Evolutionary conservation across 495 filamentous ascomycete genomes (phyloP).

Genomic region (Trichocladium antarcticum): DNA sequence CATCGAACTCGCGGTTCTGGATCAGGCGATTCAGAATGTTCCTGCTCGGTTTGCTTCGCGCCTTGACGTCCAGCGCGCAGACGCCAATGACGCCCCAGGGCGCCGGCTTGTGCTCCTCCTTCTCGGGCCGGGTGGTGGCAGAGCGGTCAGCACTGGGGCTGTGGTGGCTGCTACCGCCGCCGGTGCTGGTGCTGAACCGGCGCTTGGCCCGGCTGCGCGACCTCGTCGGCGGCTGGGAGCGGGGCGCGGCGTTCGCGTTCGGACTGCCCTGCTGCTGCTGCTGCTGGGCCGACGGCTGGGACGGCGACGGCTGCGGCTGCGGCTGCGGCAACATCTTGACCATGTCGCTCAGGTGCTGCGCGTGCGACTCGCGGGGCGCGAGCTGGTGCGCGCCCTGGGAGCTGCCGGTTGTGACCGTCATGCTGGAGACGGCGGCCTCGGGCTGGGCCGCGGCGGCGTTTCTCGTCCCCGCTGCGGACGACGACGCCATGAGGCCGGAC

Average conservation of each 20-base stretch:
- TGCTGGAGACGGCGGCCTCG: slow-evolving; percentile 42
- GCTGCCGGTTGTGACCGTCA: slow-evolving; percentile 44
- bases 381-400: slow-evolving; percentile 33
- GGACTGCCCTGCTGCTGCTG: slow-evolving; percentile 1
- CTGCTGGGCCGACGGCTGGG: background rate
- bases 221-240: slow-evolving; percentile 40
- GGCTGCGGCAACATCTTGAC: slow-evolving; percentile 13
- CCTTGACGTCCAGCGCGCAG: slow-evolving; percentile 91
- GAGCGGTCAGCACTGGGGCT: slow-evolving; percentile 49
- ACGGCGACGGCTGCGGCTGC: slow-evolving; percentile 5
- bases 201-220: slow-evolving; percentile 65
- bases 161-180: slow-evolving; percentile 57
- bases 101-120: slow-evolving; percentile 41
- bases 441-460: slow-evolving; percentile 28
- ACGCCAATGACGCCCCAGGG: slow-evolving; percentile 66
- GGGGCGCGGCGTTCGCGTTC: slow-evolving; percentile 12
- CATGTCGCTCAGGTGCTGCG: slow-evolving; percentile 28
- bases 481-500: slow-evolving; percentile 31
- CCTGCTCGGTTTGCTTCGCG: slow-evolving; percentile 86
- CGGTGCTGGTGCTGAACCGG: slow-evolving; percentile 62
- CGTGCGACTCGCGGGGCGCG: slow-evolving; percentile 30
- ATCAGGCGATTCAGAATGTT: slow-evolving; percentile 91
- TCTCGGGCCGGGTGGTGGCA: slow-evolving; percentile 32
- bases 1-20: slow-evolving; percentile 83
- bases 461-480: background rate